Evolutionary conservation across 2,329 filamentous ascomycete species (phyloP).

Genomic region (Penicillium sp.): DNA sequence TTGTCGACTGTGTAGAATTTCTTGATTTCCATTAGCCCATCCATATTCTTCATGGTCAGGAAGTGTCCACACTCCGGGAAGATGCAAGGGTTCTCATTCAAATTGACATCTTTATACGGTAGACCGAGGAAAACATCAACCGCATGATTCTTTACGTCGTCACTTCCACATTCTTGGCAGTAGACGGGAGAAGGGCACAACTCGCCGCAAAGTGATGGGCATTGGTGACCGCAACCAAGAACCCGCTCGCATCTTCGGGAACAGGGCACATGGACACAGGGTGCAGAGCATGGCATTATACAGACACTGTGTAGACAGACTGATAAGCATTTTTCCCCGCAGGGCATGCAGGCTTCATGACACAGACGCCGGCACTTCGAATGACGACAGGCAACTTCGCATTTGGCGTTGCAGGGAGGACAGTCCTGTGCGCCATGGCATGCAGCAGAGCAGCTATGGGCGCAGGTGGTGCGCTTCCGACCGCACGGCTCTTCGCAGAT

Average conservation of each 20-base stretch:
- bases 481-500: constrained; percentile 46
- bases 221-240: constrained; percentile 62
- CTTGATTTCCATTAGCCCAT: constrained; percentile 57
- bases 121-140: constrained; percentile 60
- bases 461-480: constrained; percentile 54
- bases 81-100: constrained; percentile 61
- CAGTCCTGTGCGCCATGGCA: constrained; percentile 52
- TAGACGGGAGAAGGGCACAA: constrained; percentile 52
- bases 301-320: constrained; percentile 54
- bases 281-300: constrained; percentile 61
- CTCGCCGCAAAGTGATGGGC: constrained; percentile 66
- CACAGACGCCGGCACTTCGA: constrained; percentile 58
- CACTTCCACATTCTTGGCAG: constrained; percentile 57
- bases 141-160: constrained; percentile 43
- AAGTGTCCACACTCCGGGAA: constrained; percentile 65
- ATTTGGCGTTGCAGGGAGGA: constrained; percentile 54
- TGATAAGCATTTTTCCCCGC: constrained; percentile 56
- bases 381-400: constrained; percentile 44
- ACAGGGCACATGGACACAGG: constrained; percentile 67
- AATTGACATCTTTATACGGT: constrained; percentile 57
- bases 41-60: constrained; percentile 59
- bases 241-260: constrained; percentile 55
- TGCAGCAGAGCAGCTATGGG: constrained; percentile 50
- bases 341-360: constrained; percentile 61
- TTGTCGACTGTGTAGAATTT: constrained; percentile 30